A percentile compares a stretch with the other conserved stretches of the same genome.
phyloP scores from a whole-genome alignment of 305 asterid genomes.

The Petunia hybrid region DNA sequence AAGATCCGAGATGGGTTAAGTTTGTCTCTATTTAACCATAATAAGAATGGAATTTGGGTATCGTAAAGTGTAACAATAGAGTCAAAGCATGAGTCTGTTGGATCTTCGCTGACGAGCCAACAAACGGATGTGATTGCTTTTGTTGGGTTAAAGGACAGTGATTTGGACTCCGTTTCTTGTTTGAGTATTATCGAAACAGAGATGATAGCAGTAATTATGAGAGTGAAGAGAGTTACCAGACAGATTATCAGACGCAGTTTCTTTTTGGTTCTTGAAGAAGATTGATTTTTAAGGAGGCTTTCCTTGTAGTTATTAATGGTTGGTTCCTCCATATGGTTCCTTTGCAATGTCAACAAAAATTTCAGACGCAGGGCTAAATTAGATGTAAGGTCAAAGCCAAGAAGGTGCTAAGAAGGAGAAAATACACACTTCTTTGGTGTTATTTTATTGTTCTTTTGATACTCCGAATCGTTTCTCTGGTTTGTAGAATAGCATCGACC shows the following conservation, averaged over 20 bases:
- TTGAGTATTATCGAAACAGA: neutral
- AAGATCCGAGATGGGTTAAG: conserved; percentile 23
- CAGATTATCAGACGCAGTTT: neutral
- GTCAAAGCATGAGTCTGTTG: neutral
- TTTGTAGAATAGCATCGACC: no score
- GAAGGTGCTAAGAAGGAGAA: conserved; percentile 10
- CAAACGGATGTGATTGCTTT: conserved; percentile 19
- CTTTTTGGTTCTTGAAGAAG: conserved; percentile 8
- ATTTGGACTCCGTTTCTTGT: neutral
- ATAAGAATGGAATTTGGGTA: neutral
- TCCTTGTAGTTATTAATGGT: neutral
- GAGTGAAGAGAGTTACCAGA: conserved; percentile 16
- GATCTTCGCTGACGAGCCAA: neutral
- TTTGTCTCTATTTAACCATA: neutral
- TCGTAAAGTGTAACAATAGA: neutral
- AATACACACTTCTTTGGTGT: neutral
- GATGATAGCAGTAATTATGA: conserved; percentile 18
- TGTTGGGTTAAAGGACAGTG: neutral
- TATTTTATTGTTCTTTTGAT: neutral
- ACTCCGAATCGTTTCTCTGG: neutral
- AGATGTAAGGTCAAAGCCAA: neutral
- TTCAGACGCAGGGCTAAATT: neutral
- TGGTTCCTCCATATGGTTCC: neutral
- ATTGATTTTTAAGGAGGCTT: neutral
- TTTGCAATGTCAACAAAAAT: neutral